Percentiles rank a stretch among this genome's conserved stretches.
These are phyloP conservation scores for Alternaria burnsii DNA, from an alignment of 2,329 filamentous ascomycete species.

Conservation along the genomic window DNA sequence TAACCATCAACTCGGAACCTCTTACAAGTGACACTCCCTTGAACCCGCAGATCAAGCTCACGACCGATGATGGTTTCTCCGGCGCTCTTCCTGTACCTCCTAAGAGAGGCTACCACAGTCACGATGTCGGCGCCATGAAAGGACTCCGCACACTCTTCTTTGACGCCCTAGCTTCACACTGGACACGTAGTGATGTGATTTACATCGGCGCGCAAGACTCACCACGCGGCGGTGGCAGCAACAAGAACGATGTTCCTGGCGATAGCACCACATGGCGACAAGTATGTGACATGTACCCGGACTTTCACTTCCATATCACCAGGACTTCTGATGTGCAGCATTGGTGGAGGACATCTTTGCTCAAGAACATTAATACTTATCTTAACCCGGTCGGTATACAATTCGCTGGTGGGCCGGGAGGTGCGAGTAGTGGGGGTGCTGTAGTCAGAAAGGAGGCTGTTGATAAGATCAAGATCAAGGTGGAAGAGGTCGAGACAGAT, in stretches of 20 bases:
- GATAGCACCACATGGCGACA: conserved; percentile 2
- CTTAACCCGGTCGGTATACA: not conserved
- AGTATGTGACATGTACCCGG: not conserved
- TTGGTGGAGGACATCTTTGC: not conserved
- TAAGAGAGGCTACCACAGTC: not conserved
- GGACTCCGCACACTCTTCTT: conserved; percentile 24
- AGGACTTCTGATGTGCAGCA: not conserved
- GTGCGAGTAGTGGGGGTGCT: not conserved
- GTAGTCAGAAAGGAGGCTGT: not conserved
- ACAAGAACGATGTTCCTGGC: not conserved
- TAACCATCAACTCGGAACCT: not conserved
- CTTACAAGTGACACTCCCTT: not conserved
- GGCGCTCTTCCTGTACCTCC: not conserved
- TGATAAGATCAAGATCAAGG: not conserved
- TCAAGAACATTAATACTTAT: not conserved
- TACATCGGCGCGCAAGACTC: not conserved
- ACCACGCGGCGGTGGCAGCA: not conserved
- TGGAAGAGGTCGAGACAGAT: not conserved
- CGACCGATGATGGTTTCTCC: not conserved
- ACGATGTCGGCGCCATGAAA: not conserved
- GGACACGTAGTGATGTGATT: conserved; percentile 16
- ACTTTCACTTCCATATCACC: not conserved
- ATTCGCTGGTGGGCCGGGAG: not conserved
- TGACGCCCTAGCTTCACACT: conserved; percentile 27
- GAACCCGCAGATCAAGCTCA: not conserved